Percentiles rank a stretch among this genome's conserved stretches.
Conservation (phyloP, 352 stramenopile species). For the Pythium phragmiticola region DNA sequence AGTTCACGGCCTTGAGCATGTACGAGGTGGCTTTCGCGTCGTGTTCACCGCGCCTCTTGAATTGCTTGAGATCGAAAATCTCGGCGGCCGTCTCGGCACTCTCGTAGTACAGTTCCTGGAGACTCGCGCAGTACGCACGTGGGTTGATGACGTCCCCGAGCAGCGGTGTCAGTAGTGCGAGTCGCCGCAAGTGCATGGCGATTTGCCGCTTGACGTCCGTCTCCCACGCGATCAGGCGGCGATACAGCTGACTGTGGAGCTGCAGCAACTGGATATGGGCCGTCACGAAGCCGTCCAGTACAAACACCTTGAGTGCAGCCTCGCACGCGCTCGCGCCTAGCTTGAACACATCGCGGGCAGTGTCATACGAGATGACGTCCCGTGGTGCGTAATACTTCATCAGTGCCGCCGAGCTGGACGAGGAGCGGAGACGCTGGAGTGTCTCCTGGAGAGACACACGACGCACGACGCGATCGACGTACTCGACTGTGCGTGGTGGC, state of each 20-base stretch:
- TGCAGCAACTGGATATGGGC: constrained; percentile 58
- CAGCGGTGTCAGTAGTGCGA: constrained; percentile 47
- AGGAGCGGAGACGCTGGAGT: neutral
- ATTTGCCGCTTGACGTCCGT: constrained; percentile 51
- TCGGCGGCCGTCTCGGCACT: constrained; percentile 55
- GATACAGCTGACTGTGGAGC: constrained; percentile 56
- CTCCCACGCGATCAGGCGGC: constrained; percentile 55
- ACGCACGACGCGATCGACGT: constrained; percentile 17
- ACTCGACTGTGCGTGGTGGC: constrained; percentile 9
- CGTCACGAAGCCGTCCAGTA: constrained; percentile 71
- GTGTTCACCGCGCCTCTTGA: constrained; percentile 28
- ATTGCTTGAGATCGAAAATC: constrained; percentile 64
- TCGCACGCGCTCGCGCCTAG: constrained; percentile 48
- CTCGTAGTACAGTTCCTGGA: constrained; percentile 75
- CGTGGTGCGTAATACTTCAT: constrained; percentile 34
- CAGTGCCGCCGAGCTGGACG: neutral
- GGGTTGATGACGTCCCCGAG: constrained; percentile 49
- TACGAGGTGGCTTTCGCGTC: constrained; percentile 50
- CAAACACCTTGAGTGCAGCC: constrained; percentile 39
- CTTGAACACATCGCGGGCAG: constrained; percentile 65
- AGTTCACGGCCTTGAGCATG: constrained; percentile 60
- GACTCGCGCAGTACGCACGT: constrained; percentile 44
- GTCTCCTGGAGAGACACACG: constrained; percentile 9
- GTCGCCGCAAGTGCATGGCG: constrained; percentile 60
- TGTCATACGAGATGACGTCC: constrained; percentile 42